phyloP scores from a whole-genome alignment of 345 rosid genomes.

The Rhizophora mangle region DNA sequence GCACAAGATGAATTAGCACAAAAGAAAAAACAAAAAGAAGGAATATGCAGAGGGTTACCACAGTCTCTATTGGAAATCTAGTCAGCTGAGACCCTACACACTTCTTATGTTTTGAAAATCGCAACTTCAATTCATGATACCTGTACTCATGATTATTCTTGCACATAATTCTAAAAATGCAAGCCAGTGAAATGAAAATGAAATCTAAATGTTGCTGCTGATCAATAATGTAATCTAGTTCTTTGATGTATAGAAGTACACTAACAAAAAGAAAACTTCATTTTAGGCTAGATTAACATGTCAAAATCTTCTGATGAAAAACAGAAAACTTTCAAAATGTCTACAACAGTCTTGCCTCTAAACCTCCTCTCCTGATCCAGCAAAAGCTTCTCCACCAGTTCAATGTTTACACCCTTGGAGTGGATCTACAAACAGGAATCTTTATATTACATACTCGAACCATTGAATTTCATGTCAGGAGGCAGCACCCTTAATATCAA shows the following conservation, averaged over 20 bases:
- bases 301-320: neutral
- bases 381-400: constrained; percentile 69
- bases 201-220: no score
- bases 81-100: no score
- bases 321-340: neutral
- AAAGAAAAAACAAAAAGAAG: no score
- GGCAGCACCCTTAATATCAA: neutral
- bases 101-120: no score
- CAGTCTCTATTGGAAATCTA: no score
- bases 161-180: no score
- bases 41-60: no score
- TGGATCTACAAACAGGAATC: constrained; percentile 52
- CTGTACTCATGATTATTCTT: no score
- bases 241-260: neutral
- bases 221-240: neutral
- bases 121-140: no score
- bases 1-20: no score
- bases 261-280: neutral
- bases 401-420: constrained; percentile 67
- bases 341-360: constrained; percentile 41
- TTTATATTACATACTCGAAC: neutral
- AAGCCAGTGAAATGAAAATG: no score
- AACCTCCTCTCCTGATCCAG: constrained; percentile 64
- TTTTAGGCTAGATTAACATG: neutral
- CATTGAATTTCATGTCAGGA: neutral